These are phyloP conservation scores for Globisporangium rhizosaccharum DNA, from an alignment of 352 stramenopile species.

Conservation along the genomic window DNA sequence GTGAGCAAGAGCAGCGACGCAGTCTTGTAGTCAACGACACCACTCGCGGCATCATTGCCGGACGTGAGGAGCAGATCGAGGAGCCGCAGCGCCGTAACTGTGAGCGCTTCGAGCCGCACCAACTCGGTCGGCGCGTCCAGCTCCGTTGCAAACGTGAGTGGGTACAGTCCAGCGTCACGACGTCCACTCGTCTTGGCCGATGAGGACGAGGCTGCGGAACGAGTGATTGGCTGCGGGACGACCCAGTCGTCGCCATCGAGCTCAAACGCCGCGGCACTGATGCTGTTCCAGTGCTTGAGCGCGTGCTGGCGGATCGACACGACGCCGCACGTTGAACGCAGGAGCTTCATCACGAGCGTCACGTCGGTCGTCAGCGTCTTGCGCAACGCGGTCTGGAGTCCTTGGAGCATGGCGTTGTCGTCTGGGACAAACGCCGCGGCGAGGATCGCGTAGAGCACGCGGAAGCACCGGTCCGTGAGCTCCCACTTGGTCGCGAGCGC, in stretches of 20 bases:
- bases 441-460: constrained; percentile 41
- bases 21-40: constrained; percentile 1
- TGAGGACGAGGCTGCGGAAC: constrained; percentile 1
- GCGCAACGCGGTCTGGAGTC: constrained; percentile 42
- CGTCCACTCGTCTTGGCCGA: constrained; percentile 1
- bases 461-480: constrained; percentile 46
- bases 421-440: constrained; percentile 31
- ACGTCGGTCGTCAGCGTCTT: constrained; percentile 43
- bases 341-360: constrained; percentile 55
- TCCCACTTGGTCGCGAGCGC: constrained; percentile 31
- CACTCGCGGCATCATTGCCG: constrained; percentile 2
- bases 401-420: constrained; percentile 32
- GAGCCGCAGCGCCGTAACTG: constrained; percentile 40
- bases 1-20: constrained; percentile 29
- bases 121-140: constrained; percentile 11
- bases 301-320: constrained; percentile 16
- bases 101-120: constrained; percentile 31
- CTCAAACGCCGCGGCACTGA: constrained; percentile 4
- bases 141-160: constrained; percentile 31
- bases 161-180: constrained; percentile 16
- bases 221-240: constrained; percentile 5
- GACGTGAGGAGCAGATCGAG: constrained; percentile 30
- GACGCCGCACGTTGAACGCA: constrained; percentile 32
- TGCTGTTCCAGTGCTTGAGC: constrained; percentile 14
- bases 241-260: constrained; percentile 10